These are phyloP conservation scores for Globisporangium paroecandrum DNA, from an alignment of 352 stramenopile species.

Conservation along the genomic window DNA sequence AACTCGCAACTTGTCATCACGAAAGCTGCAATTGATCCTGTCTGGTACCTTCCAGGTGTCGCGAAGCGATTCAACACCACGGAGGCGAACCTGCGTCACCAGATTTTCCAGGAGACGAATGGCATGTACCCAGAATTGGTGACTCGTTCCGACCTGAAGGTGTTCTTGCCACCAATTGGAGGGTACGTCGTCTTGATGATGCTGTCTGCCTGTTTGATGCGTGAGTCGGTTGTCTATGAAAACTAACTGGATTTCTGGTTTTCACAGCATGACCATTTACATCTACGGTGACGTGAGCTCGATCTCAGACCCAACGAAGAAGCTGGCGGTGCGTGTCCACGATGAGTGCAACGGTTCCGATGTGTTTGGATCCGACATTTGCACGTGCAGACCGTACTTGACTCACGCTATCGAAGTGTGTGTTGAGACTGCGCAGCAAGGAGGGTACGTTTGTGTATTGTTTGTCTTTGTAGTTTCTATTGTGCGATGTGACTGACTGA, in stretches of 20 bases:
- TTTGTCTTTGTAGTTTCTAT: neutral
- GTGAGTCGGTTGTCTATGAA: neutral
- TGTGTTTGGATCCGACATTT: constrained; percentile 98
- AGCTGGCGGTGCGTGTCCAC: constrained; percentile 96
- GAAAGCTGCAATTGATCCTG: constrained; percentile 98
- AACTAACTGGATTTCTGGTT: neutral
- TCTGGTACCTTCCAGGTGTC: constrained; percentile 99
- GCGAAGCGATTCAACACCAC: constrained; percentile 97
- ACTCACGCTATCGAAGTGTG: constrained; percentile 99
- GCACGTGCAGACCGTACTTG: constrained; percentile 98
- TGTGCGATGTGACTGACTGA: neutral
- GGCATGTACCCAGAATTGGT: constrained; percentile 99
- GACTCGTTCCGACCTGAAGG: constrained; percentile 97
- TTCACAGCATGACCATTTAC: constrained; percentile 90
- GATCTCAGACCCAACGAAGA: constrained; percentile 97
- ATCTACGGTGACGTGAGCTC: constrained; percentile 97
- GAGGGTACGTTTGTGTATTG: constrained; percentile 68
- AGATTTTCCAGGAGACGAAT: constrained; percentile 99
- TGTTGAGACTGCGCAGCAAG: constrained; percentile 96
- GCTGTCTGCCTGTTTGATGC: neutral
- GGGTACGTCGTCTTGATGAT: constrained; percentile 19
- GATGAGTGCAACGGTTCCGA: constrained; percentile 99
- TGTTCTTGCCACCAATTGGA: constrained; percentile 98
- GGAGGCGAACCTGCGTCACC: constrained; percentile 93
- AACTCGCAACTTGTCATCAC: constrained; percentile 91